Percentiles rank a stretch among this genome's conserved stretches.
Evolutionary conservation across 371 early-diverging fungal genomes (phyloP).

Genomic region (Mucor velutinosus): DNA sequence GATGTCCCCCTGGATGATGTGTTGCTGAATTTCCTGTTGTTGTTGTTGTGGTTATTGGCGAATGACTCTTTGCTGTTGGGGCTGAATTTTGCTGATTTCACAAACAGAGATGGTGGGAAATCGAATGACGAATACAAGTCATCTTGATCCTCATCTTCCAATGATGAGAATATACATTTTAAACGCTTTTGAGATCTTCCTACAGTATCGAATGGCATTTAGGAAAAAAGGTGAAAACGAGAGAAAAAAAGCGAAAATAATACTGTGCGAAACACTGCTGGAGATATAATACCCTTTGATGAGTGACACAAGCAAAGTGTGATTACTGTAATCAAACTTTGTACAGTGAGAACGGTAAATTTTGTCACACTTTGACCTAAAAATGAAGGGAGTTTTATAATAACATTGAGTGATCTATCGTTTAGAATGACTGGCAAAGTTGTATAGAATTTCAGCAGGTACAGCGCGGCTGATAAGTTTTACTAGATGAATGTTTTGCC

Average conservation of each 20-base stretch:
- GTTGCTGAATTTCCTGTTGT: not conserved
- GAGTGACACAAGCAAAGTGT: not conserved
- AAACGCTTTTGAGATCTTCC: constrained; percentile 25
- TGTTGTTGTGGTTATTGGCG: not conserved
- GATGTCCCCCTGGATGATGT: not conserved
- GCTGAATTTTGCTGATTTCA: not conserved
- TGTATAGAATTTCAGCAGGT: no score
- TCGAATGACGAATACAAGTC: not conserved
- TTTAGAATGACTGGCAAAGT: no score
- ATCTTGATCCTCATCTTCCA: constrained; percentile 4
- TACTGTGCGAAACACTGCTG: constrained; percentile 9
- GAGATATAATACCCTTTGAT: not conserved
- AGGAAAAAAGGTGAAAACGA: constrained; percentile 1
- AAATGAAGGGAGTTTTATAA: no score
- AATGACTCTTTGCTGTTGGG: not conserved
- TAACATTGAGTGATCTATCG: no score
- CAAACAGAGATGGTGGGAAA: not conserved
- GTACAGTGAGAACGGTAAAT: no score
- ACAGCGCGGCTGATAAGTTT: no score
- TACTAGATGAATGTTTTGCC: no score
- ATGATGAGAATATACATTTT: constrained; percentile 3
- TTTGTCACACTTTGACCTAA: no score
- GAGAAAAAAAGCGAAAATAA: constrained; percentile 9
- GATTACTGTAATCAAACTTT: constrained; percentile 4
- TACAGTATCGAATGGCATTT: constrained; percentile 32